Base-by-base conservation (phyloP, 768 basidiomycete species). In the Crassisporium funariophilum region DNA sequence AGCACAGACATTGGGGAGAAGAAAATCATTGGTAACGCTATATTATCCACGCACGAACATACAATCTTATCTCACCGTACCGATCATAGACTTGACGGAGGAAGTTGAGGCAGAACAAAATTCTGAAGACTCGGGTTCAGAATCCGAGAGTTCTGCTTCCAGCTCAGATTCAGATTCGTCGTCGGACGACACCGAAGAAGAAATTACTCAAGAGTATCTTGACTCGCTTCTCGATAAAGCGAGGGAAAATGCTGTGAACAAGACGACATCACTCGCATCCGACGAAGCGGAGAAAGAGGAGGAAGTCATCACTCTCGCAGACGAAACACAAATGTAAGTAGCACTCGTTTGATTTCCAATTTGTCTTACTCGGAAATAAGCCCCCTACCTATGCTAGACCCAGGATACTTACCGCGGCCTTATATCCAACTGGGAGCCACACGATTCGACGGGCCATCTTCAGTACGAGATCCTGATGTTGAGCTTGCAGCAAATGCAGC, bases 141-240 rank as follows among this genome's bases (percentile, higher is more conserved):
- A 11, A 7, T 41, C 35, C 10, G n/a, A 46, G n/a, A 13, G 20
- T 13, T 54, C 53, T 22, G 37, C 34, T 27, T 72, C 72, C 17
- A 63, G 66, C 15, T 72, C 74, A 21, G 63, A 60, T 42, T 75
- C 76, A 19, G 69, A 69, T 17, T 69, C 67, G 1, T 71, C 68
- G 10, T 54, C 54, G 27, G 68, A 77, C 9, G 68, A 79, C 16
- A 65, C 60, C 15, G 78, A 78, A 47, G 68, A 70, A 4, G 74
- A 79, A 35, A 67, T 83, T 21, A 82, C 81, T 0, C 69, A 73
- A 29, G 81, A 83, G 55, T 82, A 82, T 49, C 72, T 89, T 4
- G 72, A 83, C 23, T 83, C 77, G 5, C 65, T 89, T 0, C 66
- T 91, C 10, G 76, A 82, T 50, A 79, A 77, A 45, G 88, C 87